Evolutionary conservation across 202 grass and related monocot species (phyloP).

Genomic region (Schoenoplectus triqueter): DNA sequence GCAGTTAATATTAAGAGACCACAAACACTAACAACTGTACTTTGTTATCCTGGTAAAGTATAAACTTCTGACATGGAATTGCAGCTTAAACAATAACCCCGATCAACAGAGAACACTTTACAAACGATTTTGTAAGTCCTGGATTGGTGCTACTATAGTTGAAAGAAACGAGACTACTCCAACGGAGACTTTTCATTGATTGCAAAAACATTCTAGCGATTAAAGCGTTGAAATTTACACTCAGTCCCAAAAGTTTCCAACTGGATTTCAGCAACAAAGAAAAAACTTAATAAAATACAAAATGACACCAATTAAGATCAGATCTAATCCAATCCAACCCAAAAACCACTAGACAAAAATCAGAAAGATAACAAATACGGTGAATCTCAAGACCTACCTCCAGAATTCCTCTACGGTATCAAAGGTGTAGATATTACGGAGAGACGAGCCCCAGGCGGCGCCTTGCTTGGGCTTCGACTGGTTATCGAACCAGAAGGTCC

Average conservation of each 20-base stretch:
- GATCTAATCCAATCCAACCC: slow-evolving; percentile 38
- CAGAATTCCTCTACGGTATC: slow-evolving; percentile 97
- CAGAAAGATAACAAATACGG: background rate
- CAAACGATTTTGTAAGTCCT: too few relatives aligned
- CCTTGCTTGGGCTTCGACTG: slow-evolving; percentile 90
- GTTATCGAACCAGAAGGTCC: slow-evolving; percentile 99
- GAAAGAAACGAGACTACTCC: background rate
- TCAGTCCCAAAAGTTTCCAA: slow-evolving; percentile 7
- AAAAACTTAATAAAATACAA: background rate
- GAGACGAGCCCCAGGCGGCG: slow-evolving; percentile 87
- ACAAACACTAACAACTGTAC: background rate
- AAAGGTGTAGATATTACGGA: slow-evolving; percentile 91
- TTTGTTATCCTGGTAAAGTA: background rate
- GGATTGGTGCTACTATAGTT: background rate
- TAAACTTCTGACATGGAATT: slow-evolving; percentile 10
- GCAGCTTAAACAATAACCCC: background rate
- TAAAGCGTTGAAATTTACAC: background rate
- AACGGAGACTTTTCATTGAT: slow-evolving; percentile 13
- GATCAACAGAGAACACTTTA: slow-evolving; percentile 21
- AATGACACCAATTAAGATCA: background rate
- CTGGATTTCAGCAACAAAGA: background rate
- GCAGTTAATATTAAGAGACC: background rate
- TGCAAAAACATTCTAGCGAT: background rate
- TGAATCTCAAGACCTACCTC: slow-evolving; percentile 50
- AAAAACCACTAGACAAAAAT: background rate